A percentile compares a stretch with the other conserved stretches of the same genome.
Evolutionary conservation across 495 filamentous ascomycete species (phyloP).

Genomic region (Bombardia bombarda): DNA sequence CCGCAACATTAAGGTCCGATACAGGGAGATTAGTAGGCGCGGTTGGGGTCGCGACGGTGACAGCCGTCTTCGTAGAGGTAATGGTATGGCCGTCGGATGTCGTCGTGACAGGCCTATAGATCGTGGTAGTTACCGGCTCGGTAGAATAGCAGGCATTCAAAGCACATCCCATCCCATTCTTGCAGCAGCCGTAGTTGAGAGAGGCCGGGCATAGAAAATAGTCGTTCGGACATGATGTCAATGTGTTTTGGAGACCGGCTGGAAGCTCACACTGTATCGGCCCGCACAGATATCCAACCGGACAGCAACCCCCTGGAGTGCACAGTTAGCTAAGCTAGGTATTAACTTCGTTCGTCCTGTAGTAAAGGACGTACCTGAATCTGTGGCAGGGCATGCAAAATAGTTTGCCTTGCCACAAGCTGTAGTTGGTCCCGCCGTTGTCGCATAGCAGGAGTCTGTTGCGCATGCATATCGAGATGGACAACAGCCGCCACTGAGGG

Average conservation of each 20-base stretch:
- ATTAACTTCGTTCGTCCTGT: too few relatives aligned
- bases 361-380: slow-evolving; percentile 13
- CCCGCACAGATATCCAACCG: slow-evolving; percentile 28
- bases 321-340: background rate
- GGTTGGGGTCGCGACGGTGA: slow-evolving; percentile 19
- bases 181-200: slow-evolving; percentile 34
- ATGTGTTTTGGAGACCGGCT: slow-evolving; percentile 14
- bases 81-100: slow-evolving; percentile 20
- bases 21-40: slow-evolving; percentile 12
- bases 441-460: slow-evolving; percentile 35
- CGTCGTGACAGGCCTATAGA: slow-evolving; percentile 26
- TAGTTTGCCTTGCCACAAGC: slow-evolving; percentile 25
- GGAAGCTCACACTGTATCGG: slow-evolving; percentile 21
- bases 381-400: slow-evolving; percentile 22
- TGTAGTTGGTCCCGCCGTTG: slow-evolving; percentile 29
- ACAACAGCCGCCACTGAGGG: slow-evolving; percentile 34
- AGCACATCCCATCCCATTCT: slow-evolving; percentile 30
- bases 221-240: slow-evolving; percentile 20
- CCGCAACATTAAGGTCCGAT: slow-evolving; percentile 6
- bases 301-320: slow-evolving; percentile 24
- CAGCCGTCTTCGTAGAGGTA: slow-evolving; percentile 20
- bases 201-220: slow-evolving; percentile 31
- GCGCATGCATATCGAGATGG: slow-evolving; percentile 33
- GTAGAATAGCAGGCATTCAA: slow-evolving; percentile 28
- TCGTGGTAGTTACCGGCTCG: slow-evolving; percentile 19